Conservation (phyloP, 345 rosid genomes). For the Nasturtium officinale region DNA sequence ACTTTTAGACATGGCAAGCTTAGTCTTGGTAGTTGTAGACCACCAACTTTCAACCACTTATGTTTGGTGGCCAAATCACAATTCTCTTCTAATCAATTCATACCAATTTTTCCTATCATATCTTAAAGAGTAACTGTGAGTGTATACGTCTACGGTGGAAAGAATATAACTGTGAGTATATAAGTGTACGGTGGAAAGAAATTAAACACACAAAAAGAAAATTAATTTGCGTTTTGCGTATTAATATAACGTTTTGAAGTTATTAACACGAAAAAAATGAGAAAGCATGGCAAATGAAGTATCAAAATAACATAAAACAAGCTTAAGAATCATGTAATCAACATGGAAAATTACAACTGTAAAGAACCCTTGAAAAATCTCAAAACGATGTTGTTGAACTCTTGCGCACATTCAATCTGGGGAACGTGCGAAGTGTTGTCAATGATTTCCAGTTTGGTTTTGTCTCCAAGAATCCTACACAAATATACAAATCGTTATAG, state of each 20-base stretch:
- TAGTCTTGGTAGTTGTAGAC: too few relatives aligned
- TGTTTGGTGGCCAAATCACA: constrained; percentile 33
- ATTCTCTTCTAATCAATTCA: background rate
- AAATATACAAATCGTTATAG: background rate
- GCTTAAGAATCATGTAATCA: constrained; percentile 25
- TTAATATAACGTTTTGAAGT: background rate
- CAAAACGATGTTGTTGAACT: constrained; percentile 59
- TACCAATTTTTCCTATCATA: background rate
- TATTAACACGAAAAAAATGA: constrained; percentile 7
- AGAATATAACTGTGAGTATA: background rate
- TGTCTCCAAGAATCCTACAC: constrained; percentile 73
- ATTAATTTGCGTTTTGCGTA: background rate
- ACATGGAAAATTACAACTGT: background rate
- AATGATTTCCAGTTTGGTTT: constrained; percentile 63
- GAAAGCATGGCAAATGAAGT: constrained; percentile 2
- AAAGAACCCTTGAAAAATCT: constrained; percentile 49
- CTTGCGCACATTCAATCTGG: constrained; percentile 59
- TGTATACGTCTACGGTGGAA: background rate
- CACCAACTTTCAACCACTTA: constrained; percentile 20
- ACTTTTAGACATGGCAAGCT: too few relatives aligned
- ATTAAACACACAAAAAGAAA: background rate
- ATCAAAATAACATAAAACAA: constrained; percentile 3
- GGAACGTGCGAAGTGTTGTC: constrained; percentile 75
- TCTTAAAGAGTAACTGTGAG: background rate
- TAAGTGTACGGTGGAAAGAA: background rate